Evolutionary conservation across 352 stramenopile genomes (phyloP).

Genomic region (Globisporangium barbulae): DNA sequence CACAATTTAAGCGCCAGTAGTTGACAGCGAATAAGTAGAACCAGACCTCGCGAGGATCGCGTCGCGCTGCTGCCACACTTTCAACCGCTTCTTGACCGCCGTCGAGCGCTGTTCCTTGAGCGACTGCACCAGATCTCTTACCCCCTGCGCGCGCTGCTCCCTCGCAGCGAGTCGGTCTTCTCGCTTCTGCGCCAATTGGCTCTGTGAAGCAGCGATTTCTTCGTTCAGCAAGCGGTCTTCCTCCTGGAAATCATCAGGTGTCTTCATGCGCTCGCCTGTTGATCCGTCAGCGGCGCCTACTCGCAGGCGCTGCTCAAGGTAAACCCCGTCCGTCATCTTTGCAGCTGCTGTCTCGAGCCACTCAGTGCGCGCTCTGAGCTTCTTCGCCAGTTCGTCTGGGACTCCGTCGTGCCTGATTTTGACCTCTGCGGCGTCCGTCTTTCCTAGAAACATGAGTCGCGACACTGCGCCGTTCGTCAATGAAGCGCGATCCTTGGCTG

Average conservation of each 20-base stretch:
- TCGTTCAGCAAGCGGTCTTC: conserved; percentile 28
- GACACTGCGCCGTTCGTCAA: conserved; percentile 48
- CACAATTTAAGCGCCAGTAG: no score
- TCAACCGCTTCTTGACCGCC: conserved; percentile 30
- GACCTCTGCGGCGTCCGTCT: conserved; percentile 33
- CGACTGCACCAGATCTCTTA: conserved; percentile 29
- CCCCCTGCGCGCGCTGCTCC: conserved; percentile 30
- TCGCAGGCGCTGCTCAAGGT: not conserved
- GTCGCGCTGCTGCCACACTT: conserved; percentile 27
- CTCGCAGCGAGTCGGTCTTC: conserved; percentile 27
- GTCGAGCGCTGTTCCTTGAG: conserved; percentile 33
- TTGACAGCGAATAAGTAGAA: no score
- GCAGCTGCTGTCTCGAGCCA: conserved; percentile 28
- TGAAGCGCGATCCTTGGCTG: conserved; percentile 42
- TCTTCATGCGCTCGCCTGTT: conserved; percentile 12
- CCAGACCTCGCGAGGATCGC: not conserved
- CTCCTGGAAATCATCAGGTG: conserved; percentile 26
- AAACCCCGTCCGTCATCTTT: conserved; percentile 15
- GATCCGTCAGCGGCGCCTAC: not conserved
- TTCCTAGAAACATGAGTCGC: conserved; percentile 42
- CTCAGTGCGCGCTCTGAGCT: conserved; percentile 34
- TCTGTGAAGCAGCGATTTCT: conserved; percentile 25
- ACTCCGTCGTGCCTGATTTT: conserved; percentile 40
- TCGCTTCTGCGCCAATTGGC: conserved; percentile 25
- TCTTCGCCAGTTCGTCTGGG: conserved; percentile 42